Evolutionary conservation across 1,284 basidiomycete species (phyloP).

Genomic region (Ustilago lituana): DNA sequence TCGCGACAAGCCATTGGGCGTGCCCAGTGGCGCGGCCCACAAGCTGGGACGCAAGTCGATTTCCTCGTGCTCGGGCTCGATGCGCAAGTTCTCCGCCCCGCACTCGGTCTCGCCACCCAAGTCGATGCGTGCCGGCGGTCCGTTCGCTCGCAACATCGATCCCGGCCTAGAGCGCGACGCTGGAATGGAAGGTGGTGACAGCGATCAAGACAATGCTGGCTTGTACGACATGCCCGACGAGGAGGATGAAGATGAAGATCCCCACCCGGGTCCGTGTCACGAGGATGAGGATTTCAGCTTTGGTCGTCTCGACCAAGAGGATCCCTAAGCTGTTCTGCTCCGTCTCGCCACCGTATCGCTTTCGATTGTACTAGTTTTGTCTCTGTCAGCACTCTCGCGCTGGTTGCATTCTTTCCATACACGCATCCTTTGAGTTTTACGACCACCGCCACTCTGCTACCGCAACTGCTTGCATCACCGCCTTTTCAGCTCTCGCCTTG

Average conservation of each 20-base stretch:
- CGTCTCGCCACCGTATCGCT: background rate
- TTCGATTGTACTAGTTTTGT: background rate
- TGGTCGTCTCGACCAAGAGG: conserved; percentile 30
- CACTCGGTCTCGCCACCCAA: conserved; percentile 38
- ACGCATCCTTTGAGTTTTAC: background rate
- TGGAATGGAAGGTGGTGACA: conserved; percentile 35
- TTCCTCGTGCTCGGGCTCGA: conserved; percentile 41
- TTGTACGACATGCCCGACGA: conserved; percentile 17
- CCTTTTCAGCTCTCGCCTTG: background rate
- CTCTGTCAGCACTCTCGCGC: too few relatives aligned
- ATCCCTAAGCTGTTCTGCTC: conserved; percentile 10
- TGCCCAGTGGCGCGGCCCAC: conserved; percentile 46
- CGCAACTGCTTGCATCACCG: background rate
- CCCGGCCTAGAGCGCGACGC: conserved; percentile 34
- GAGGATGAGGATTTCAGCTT: conserved; percentile 35
- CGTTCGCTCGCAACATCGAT: conserved; percentile 35
- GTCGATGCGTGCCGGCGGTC: conserved; percentile 23
- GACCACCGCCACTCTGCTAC: background rate
- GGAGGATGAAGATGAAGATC: conserved; percentile 29
- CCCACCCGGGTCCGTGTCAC: conserved; percentile 31
- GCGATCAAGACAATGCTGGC: conserved; percentile 30
- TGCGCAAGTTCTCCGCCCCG: conserved; percentile 37
- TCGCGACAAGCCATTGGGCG: conserved; percentile 35
- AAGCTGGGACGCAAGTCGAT: conserved; percentile 43
- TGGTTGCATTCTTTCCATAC: too few relatives aligned